Evolutionary conservation across 768 basidiomycete species (phyloP), one percentile per base, ranked within the genome.

Genomic region (Lactarius indigo): DNA sequence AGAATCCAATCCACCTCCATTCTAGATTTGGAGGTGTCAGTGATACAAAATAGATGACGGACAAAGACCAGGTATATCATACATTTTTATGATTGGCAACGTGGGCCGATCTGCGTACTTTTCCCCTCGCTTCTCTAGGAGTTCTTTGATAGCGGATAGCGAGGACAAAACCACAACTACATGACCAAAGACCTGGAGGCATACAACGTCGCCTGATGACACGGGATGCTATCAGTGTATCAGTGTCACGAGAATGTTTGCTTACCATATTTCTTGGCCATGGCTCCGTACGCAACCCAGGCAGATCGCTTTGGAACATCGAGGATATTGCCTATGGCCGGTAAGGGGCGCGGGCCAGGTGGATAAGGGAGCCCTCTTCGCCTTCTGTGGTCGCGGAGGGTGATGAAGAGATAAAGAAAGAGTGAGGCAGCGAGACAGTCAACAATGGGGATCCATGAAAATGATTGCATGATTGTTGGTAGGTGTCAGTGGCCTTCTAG

Each of bases 191-290:
- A 64, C 23, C 3, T 41, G 54, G 35, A 68, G 35, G 20, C 31
- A 68, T 18, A 61, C n/a, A 6, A 68, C 42, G 28, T 68, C 67
- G 52, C 67, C 67, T 68, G 47, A 17, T n/a, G 7, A 30, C 13
- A 9, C 47, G 1, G 9, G 6, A 31, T 44, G 30, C n/a, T 17
- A 37, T 39, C 1, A 35, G 37, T 12, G 26, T 23, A 39, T 5
- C 2, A 18, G 33, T 2, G 8, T n/a, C n/a, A 42, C 5, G 52
- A 33, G n/a, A 33, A 52, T 20, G 26, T 42, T 2, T 10, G 39
- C 23, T 28, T 60, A 68, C 66, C 66, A 39, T 68, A 68, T 42
- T 42, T 41, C n/a, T 58, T 47, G 31, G 56, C 42, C 66, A 64
- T 58, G 28, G 64, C 39, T 20, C 17, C 6, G 15, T 60, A 68